These are phyloP conservation scores for Phytopythium montanum DNA, from an alignment of 352 stramenopile species.

Conservation along the genomic window DNA sequence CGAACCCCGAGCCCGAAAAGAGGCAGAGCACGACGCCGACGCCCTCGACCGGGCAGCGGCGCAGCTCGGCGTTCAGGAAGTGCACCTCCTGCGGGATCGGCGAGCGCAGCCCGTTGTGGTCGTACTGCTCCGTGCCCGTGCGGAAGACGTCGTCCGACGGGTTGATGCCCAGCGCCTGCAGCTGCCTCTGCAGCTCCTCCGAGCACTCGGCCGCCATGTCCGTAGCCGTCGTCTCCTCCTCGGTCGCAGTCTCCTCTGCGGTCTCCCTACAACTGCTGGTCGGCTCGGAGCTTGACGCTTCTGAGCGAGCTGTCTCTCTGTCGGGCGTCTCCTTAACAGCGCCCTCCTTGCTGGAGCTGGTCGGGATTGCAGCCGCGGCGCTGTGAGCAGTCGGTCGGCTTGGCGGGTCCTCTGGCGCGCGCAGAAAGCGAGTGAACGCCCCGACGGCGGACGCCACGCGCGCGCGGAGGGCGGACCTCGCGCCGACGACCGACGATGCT, in stretches of 20 bases:
- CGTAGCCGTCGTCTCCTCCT: background rate
- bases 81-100: conserved; percentile 85
- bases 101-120: conserved; percentile 76
- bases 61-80: conserved; percentile 84
- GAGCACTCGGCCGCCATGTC: conserved; percentile 60
- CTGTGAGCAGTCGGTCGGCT: no score
- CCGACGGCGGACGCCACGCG: background rate
- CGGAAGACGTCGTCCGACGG: conserved; percentile 80
- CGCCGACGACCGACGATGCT: background rate
- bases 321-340: background rate
- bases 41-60: conserved; percentile 69
- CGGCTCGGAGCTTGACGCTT: no score
- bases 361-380: no score
- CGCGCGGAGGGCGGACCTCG: background rate
- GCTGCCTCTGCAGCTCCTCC: conserved; percentile 69
- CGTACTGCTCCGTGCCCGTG: conserved; percentile 69
- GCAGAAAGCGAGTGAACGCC: background rate
- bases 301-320: no score
- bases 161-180: conserved; percentile 79
- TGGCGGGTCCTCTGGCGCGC: background rate
- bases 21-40: conserved; percentile 73
- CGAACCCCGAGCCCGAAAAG: conserved; percentile 75
- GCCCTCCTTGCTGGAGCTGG: no score
- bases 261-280: no score
- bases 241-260: no score